Percentiles rank a stretch among this genome's conserved stretches.
phyloP scores from a whole-genome alignment of 208 protist species.

The Phytomonas sp. region DNA sequence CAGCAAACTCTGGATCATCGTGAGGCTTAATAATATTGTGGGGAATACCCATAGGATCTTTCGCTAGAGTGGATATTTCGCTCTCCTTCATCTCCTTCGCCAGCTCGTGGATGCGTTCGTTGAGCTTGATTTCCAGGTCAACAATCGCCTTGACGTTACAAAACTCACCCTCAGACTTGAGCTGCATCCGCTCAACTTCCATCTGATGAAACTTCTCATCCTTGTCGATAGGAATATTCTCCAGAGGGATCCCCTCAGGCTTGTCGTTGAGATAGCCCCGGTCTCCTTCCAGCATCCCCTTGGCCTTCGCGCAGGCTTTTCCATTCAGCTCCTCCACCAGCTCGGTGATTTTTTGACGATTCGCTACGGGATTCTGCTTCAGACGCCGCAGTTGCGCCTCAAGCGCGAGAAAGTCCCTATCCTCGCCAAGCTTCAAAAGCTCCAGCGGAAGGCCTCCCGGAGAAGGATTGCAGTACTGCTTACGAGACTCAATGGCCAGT shows the following conservation, averaged over 20 bases:
- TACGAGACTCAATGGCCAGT: slow-evolving; percentile 44
- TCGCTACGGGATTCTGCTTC: slow-evolving; percentile 53
- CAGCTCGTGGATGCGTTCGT: slow-evolving; percentile 57
- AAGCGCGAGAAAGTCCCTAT: slow-evolving; percentile 37
- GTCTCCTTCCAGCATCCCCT: slow-evolving; percentile 40
- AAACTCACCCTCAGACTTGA: slow-evolving; percentile 53
- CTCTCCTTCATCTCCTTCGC: slow-evolving; percentile 53
- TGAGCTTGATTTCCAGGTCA: slow-evolving; percentile 51
- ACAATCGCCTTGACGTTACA: slow-evolving; percentile 38
- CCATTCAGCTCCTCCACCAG: slow-evolving; percentile 61
- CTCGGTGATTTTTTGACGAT: slow-evolving; percentile 50
- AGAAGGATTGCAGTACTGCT: slow-evolving; percentile 34
- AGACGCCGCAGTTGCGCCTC: slow-evolving; percentile 49
- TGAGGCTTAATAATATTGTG: slow-evolving; percentile 43
- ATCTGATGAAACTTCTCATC: slow-evolving; percentile 59
- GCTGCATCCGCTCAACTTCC: slow-evolving; percentile 46
- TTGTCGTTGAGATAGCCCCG: slow-evolving; percentile 56
- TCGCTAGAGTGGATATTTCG: slow-evolving; percentile 39
- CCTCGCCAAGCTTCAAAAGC: slow-evolving; percentile 49
- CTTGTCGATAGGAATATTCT: slow-evolving; percentile 48
- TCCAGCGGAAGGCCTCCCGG: slow-evolving; percentile 44
- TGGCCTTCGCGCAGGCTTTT: slow-evolving; percentile 46
- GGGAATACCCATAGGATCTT: slow-evolving; percentile 46
- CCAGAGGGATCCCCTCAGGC: slow-evolving; percentile 57
- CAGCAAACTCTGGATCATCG: slow-evolving; percentile 45